phyloP scores from a whole-genome alignment of 768 basidiomycete species.

The Russula virescens region DNA sequence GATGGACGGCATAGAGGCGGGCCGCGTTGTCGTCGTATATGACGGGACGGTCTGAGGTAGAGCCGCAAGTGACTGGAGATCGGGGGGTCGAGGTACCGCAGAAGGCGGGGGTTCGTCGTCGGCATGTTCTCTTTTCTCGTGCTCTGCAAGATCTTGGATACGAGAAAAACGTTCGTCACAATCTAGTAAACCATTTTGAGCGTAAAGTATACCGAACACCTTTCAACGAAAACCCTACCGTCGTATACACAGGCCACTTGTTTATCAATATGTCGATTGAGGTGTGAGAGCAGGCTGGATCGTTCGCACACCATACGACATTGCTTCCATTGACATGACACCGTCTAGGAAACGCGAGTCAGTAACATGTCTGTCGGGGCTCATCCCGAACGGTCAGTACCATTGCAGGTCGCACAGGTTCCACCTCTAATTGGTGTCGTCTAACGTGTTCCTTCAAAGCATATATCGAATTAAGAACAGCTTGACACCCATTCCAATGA shows the following conservation, averaged over 20 bases:
- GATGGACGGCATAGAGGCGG: conserved; percentile 9
- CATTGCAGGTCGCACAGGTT: conserved; percentile 15
- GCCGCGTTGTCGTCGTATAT: conserved; percentile 10
- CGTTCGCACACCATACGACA: conserved; percentile 22
- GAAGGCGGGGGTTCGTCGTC: conserved; percentile 9
- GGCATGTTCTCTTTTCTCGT: conserved; percentile 16
- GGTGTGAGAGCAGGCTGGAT: conserved; percentile 13
- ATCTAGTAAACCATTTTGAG: conserved; percentile 11
- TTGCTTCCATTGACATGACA: conserved; percentile 22
- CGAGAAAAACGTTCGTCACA: conserved; percentile 20
- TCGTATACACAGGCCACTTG: conserved; percentile 14
- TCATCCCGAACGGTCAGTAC: conserved; percentile 9
- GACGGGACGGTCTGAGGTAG: conserved; percentile 14
- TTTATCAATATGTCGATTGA: conserved; percentile 17
- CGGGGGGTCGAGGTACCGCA: conserved; percentile 11
- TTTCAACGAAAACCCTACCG: conserved; percentile 2
- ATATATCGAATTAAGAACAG: conserved; percentile 22
- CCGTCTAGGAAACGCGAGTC: conserved; percentile 13
- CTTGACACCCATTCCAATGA: conserved; percentile 20
- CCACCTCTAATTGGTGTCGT: conserved; percentile 17
- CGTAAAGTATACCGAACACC: not conserved
- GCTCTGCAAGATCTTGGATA: conserved; percentile 9
- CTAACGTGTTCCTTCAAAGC: conserved; percentile 21
- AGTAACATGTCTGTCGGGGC: not conserved
- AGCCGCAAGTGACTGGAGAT: not conserved